These are phyloP conservation scores for Zychaea mexicana DNA, from an alignment of 371 early-diverging fungal genomes.

Conservation along the genomic window DNA sequence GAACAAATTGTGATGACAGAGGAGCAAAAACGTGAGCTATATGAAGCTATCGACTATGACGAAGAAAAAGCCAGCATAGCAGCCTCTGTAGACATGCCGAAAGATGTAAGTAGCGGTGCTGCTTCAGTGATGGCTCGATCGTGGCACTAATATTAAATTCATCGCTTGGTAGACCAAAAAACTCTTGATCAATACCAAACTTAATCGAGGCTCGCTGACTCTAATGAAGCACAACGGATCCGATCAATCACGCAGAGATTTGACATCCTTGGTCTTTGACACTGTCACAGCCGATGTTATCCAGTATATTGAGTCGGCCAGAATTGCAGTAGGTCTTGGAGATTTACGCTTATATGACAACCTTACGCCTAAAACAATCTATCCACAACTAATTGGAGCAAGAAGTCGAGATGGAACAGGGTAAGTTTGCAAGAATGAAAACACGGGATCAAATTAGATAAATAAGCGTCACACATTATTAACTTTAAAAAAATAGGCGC, in stretches of 20 bases:
- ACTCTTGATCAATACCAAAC: conserved; percentile 57
- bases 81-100: conserved; percentile 69
- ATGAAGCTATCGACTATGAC: conserved; percentile 84
- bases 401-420: conserved; percentile 25
- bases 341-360: conserved; percentile 50
- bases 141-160: too few species aligned
- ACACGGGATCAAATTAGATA: too few species aligned
- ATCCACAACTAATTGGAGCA: conserved; percentile 47
- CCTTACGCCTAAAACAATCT: conserved; percentile 35
- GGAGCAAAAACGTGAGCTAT: conserved; percentile 72
- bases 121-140: too few species aligned
- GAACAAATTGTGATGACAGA: conserved; percentile 40
- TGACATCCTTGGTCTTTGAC: conserved; percentile 73
- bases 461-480: neutral
- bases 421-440: too few species aligned
- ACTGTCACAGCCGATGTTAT: conserved; percentile 43
- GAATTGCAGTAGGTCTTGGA: conserved; percentile 36
- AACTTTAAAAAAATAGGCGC: neutral
- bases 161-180: conserved; percentile 47
- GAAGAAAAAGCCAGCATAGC: conserved; percentile 57
- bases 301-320: conserved; percentile 41
- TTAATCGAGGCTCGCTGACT: conserved; percentile 75
- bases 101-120: conserved; percentile 57
- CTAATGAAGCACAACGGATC: conserved; percentile 35
- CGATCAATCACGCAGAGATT: conserved; percentile 27